Conservation (phyloP, 139 green algal species). For the Mesotaenium endlicherianum region DNA sequence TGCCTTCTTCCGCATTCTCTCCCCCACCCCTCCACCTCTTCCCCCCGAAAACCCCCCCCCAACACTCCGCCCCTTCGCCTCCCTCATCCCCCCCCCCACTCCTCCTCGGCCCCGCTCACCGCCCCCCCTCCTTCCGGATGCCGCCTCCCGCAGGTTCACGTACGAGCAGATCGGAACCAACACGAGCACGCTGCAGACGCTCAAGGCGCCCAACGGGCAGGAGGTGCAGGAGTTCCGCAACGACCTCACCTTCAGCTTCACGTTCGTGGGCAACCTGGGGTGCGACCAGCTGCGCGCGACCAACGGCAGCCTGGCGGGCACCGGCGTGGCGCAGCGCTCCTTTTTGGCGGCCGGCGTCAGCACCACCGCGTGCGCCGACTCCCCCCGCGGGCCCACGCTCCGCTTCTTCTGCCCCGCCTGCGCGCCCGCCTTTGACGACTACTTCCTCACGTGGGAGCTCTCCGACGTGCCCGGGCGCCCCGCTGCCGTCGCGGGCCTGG, state of each 20-base stretch:
- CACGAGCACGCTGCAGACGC: background rate
- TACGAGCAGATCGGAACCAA: background rate
- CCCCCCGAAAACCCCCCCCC: no score
- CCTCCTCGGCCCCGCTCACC: no score
- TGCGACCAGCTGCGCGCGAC: background rate
- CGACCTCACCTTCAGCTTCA: background rate
- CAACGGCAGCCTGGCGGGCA: background rate
- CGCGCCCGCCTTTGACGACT: background rate
- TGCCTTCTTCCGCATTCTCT: no score
- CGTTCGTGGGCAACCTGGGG: background rate
- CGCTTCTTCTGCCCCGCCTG: background rate
- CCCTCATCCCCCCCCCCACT: no score
- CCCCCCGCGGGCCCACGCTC: background rate
- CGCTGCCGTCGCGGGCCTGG: background rate
- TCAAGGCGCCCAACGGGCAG: background rate
- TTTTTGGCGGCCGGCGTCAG: background rate
- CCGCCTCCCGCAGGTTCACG: background rate
- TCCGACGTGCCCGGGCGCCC: background rate
- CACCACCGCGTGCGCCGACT: background rate
- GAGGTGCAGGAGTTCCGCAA: background rate
- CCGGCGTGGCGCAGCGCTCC: no score
- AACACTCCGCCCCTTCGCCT: no score
- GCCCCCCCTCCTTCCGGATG: background rate
- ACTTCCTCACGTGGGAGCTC: constrained; percentile 3
- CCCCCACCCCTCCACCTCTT: no score